phyloP scores from a whole-genome alignment of 2,329 filamentous ascomycete species.

The Myriangium duriaei region DNA sequence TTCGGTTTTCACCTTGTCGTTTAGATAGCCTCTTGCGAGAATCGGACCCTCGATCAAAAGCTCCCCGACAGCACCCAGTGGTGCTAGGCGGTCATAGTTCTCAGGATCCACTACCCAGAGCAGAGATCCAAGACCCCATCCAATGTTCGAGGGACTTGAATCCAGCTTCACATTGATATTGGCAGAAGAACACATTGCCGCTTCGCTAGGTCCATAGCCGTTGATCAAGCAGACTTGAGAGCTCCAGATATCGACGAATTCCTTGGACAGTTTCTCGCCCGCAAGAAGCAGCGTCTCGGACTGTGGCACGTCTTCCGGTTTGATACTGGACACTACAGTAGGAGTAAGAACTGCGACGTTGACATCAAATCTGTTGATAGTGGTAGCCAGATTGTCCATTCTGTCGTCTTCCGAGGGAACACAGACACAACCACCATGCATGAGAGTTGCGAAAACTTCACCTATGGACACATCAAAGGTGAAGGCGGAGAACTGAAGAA shows the following conservation, averaged over 20 bases:
- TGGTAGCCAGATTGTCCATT: conserved; percentile 10
- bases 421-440: conserved; percentile 15
- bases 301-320: conserved; percentile 10
- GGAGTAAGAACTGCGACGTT: conserved; percentile 13
- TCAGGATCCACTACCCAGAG: conserved; percentile 20
- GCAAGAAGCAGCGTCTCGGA: conserved; percentile 8
- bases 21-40: conserved; percentile 32
- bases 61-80: conserved; percentile 35
- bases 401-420: conserved; percentile 14
- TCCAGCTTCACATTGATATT: background rate
- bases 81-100: conserved; percentile 18
- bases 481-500: conserved; percentile 4
- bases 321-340: conserved; percentile 12
- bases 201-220: conserved; percentile 14
- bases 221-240: conserved; percentile 9
- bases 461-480: conserved; percentile 13
- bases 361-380: conserved; percentile 11
- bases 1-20: conserved; percentile 18
- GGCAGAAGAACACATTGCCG: conserved; percentile 11
- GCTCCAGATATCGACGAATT: background rate
- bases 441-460: conserved; percentile 15
- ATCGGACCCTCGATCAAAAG: conserved; percentile 34
- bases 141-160: background rate
- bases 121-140: conserved; percentile 11
- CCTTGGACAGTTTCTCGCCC: background rate